A percentile compares a stretch with the other conserved stretches of the same genome.
These are phyloP conservation scores for Kwoniella shivajii DNA, from an alignment of 1,284 basidiomycete genomes.

Conservation along the genomic window DNA sequence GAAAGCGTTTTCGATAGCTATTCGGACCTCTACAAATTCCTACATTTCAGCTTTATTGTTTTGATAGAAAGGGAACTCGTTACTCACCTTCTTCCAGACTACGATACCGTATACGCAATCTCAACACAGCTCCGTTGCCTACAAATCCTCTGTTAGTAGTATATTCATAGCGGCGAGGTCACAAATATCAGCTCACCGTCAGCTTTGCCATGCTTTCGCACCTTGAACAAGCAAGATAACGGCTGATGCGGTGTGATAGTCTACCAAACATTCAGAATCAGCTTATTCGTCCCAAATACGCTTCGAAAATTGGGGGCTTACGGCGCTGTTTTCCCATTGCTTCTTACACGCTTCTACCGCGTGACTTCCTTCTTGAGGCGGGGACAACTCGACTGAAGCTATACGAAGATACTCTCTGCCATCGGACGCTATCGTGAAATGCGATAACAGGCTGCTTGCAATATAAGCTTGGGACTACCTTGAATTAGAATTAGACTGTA, in stretches of 20 bases:
- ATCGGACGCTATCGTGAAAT: constrained; percentile 54
- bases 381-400: constrained; percentile 29
- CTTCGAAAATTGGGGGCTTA: neutral
- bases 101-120: constrained; percentile 43
- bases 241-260: constrained; percentile 40
- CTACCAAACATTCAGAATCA: constrained; percentile 14
- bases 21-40: constrained; percentile 3
- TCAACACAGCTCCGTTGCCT: constrained; percentile 24
- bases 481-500: neutral
- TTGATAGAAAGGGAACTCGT: neutral
- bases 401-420: constrained; percentile 46
- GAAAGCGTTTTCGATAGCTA: constrained; percentile 1
- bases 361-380: constrained; percentile 18
- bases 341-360: constrained; percentile 29
- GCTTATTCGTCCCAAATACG: neutral
- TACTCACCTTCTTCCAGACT: constrained; percentile 44
- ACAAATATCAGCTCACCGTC: constrained; percentile 3
- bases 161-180: too few species aligned
- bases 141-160: neutral
- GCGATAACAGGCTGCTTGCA: constrained; percentile 46
- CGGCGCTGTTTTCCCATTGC: constrained; percentile 12
- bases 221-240: constrained; percentile 49
- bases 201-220: constrained; percentile 13
- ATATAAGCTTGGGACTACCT: neutral
- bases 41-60: neutral